Evolutionary conservation across 1,139 yeast genomes (phyloP), one percentile per base, ranked within the genome.

Genomic region (Debaryomyces sp.): DNA sequence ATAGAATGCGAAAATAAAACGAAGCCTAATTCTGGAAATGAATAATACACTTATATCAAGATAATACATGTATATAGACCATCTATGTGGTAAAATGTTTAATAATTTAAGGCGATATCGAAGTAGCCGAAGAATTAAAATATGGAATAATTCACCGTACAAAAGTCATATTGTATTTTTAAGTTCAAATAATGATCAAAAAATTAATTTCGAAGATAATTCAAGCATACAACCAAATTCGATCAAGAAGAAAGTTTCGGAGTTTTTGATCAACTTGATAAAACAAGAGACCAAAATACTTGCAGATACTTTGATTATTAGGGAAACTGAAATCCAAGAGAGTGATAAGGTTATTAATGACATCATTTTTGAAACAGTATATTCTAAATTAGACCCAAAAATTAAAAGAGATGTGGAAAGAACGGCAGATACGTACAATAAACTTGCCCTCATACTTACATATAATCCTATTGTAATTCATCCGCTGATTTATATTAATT

Each of bases 401-500:
- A 50, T 66, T 36, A 55, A 55, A 48, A 35, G 53, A 38, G 55
- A 58, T 30, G 48, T 66, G 41, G 45, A 51, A 26, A 52, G 48
- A 41, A 54, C 63, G 26, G 46, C 71, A 15, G 79, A 73, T 48
- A 58, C 55, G 34, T 61, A 68, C 47, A 70, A 67, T 50, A 63
- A 64, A 45, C 57, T 75, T 21, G 58, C 61, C 36, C 56, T 63
- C 17, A 54, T 72, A 15, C 56, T 75, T 27, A 61, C 73, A 0
- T 67, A 65, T 52, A 68, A 67, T 44, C 78, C 79, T 0, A 54
- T 63, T 7, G 51, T 62, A 9, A 61, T 75, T 10, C 70, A 68
- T 41, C 70, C 75, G 5, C 49, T 53, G 10, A 47, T 72, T 36
- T 68, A 73, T 49, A 45, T 64, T 7, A 52, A 60, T 26, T 64